These are phyloP conservation scores for Mycena vulgaris DNA, from an alignment of 768 basidiomycete species.

Conservation along the genomic window DNA sequence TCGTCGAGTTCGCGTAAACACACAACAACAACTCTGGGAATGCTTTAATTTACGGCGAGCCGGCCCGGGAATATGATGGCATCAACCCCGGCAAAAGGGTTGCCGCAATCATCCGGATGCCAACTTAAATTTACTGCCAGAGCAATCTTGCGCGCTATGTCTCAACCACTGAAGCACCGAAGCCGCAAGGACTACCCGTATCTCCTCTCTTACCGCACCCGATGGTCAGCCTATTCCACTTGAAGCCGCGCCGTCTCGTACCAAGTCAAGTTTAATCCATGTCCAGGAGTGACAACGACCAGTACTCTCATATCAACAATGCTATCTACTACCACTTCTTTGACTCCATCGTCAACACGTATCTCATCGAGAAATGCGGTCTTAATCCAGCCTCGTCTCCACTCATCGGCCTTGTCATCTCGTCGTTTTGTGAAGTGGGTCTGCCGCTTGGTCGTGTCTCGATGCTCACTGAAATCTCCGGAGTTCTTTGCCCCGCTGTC, in stretches of 20 bases:
- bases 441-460: background rate
- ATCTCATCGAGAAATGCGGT: conserved; percentile 77
- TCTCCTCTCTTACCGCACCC: conserved; percentile 33
- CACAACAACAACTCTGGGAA: too few relatives aligned
- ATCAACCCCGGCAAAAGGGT: too few relatives aligned
- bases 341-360: conserved; percentile 87
- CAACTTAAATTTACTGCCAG: background rate
- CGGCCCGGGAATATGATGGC: too few relatives aligned
- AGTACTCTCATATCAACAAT: conserved; percentile 88
- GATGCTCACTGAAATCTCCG: background rate
- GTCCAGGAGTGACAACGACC: conserved; percentile 88
- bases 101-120: too few relatives aligned
- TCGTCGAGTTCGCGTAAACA: too few relatives aligned
- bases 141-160: background rate
- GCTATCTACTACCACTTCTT: conserved; percentile 86
- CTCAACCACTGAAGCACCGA: conserved; percentile 27
- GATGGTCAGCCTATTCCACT: conserved; percentile 26
- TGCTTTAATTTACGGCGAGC: too few relatives aligned
- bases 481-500: conserved; percentile 82
- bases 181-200: conserved; percentile 32
- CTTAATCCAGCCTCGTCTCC: conserved; percentile 66
- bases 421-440: conserved; percentile 78
- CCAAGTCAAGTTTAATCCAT: background rate
- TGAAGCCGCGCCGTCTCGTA: background rate
- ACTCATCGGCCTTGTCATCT: conserved; percentile 83